Evolutionary conservation across 129 eudicot species (phyloP).

Genomic region (Gnaphalium uliginosum): DNA sequence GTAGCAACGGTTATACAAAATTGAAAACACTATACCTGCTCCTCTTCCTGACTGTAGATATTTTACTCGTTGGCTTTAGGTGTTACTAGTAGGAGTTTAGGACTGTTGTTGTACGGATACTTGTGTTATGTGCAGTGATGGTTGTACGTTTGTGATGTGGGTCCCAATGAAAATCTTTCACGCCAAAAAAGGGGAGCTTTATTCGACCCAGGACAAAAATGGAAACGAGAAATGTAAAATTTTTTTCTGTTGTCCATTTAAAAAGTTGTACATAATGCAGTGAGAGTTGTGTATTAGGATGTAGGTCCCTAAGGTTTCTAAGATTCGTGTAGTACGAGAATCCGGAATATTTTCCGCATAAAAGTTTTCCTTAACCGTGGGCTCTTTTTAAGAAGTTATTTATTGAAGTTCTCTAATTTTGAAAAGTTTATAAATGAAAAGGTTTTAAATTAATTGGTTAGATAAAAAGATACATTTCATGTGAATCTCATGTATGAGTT

Average conservation of each 20-base stretch:
- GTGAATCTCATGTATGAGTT: too few relatives aligned
- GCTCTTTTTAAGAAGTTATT: too few relatives aligned
- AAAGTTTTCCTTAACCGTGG: neutral
- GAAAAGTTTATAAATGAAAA: too few relatives aligned
- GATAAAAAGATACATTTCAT: too few relatives aligned
- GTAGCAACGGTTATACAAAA: neutral
- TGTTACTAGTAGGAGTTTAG: neutral
- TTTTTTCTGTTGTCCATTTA: neutral
- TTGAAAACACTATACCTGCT: neutral
- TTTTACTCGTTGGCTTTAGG: neutral
- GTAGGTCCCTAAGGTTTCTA: neutral
- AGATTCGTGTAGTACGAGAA: neutral
- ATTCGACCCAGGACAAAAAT: neutral
- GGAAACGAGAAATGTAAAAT: neutral
- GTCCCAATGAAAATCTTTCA: constrained; percentile 8
- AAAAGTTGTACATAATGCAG: neutral
- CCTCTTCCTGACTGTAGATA: neutral
- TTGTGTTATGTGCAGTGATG: neutral
- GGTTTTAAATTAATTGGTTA: too few relatives aligned
- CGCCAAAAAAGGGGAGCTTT: neutral
- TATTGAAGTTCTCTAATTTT: too few relatives aligned
- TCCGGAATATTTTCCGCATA: neutral
- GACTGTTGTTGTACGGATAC: neutral
- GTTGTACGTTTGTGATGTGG: neutral
- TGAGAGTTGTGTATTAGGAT: neutral